These are phyloP conservation scores for Fagopyrum tataricum DNA, from an alignment of 148 eudicot species.

Conservation along the genomic window DNA sequence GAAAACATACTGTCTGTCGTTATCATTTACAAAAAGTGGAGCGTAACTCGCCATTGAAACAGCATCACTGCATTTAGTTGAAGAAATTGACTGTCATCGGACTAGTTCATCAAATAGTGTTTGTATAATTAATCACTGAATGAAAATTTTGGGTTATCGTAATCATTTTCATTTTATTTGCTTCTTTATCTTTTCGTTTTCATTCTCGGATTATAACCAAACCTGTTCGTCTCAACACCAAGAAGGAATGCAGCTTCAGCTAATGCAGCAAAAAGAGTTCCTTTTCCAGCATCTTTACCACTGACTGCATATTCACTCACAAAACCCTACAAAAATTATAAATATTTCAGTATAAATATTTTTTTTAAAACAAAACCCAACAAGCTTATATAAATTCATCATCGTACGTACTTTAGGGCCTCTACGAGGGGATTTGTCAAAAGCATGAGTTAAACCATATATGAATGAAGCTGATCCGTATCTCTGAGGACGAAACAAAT, in stretches of 20 bases:
- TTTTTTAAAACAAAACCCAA: background rate
- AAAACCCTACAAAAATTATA: constrained; percentile 49
- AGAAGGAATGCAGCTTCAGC: constrained; percentile 93
- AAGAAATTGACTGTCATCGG: constrained; percentile 2
- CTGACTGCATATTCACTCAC: constrained; percentile 96
- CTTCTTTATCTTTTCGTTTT: background rate
- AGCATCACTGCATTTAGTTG: constrained; percentile 54
- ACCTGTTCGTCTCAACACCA: constrained; percentile 86
- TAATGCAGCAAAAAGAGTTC: constrained; percentile 75
- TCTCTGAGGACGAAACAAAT: constrained; percentile 31
- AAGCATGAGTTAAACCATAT: constrained; percentile 48
- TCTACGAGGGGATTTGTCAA: constrained; percentile 46
- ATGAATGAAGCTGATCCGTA: constrained; percentile 45
- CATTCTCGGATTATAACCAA: too few species aligned
- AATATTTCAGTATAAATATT: constrained; percentile 14
- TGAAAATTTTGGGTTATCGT: too few species aligned
- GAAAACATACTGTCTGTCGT: constrained; percentile 45
- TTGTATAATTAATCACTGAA: too few species aligned
- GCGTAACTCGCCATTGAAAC: constrained; percentile 94
- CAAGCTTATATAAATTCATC: constrained; percentile 5
- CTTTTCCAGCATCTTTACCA: constrained; percentile 48
- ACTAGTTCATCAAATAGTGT: too few species aligned
- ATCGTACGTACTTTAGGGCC: constrained; percentile 77
- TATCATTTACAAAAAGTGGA: constrained; percentile 70
- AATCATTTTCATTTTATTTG: too few species aligned